Evolutionary conservation across 2,329 filamentous ascomycete species (phyloP), one percentile per base, ranked within the genome.

Genomic region (Trichoderma citrinoviride): DNA sequence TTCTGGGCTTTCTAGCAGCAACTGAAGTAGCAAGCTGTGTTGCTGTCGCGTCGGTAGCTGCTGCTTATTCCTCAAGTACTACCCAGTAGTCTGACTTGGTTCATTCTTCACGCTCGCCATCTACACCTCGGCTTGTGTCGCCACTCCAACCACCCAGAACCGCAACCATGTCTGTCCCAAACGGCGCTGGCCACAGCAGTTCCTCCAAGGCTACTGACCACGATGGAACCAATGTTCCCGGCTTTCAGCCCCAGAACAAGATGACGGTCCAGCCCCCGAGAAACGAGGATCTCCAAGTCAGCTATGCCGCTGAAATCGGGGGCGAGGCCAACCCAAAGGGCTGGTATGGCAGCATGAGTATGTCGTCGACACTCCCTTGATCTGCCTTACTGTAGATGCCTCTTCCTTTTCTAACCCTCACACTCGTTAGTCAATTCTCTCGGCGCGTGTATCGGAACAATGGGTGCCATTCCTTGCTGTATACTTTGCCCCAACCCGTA

Each of bases 401-500:
- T 40, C 14, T 7, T 52, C 19, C 1, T 29, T 49, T 55, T 27
- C 44, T 56, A 10, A 56, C 43, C 40, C 5, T n/a, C 4, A 25
- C 47, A 33, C 37, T n/a, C 21, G 46, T 69, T 65, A 87, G 86
- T 96, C 77, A 91, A 94, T 76, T 77, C 81, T 17, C 80, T 98
- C 7, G 95, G 95, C 69, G 76, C 84, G 60, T 81, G 85, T 71
- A 83, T 97, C 62, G 95, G 95, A 71, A 90, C 87, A 52, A 73
- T 91, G 23, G 95, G 95, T 57, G 93, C 95, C 19, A 84, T 98
- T 70, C 95, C 95, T 5, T 96, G 93, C 87, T 96, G 93, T 77
- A 80, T 97, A 75, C 82, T 89, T 79, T 97, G 91, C 81, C 95
- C 95, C 56, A 99, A 99, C 80, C 95, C 94, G 3, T 98, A 93